phyloP scores from a whole-genome alignment of 768 basidiomycete species.

The Kockovaella imperatae region DNA sequence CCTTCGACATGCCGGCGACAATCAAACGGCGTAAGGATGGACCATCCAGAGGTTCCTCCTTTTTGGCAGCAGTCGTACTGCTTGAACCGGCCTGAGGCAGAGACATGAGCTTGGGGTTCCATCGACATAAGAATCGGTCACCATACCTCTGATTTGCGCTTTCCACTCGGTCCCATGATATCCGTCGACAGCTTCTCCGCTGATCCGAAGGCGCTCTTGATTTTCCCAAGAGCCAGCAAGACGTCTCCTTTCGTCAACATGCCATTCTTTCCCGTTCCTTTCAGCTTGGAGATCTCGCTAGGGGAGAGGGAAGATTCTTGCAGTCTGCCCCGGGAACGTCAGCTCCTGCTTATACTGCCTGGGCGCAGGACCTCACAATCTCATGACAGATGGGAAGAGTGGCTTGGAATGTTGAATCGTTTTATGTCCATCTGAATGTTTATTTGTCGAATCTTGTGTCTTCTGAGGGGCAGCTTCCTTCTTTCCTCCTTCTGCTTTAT shows the following conservation, averaged over 20 bases:
- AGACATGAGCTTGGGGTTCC: slow-evolving; percentile 3
- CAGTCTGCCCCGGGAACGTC: slow-evolving; percentile 15
- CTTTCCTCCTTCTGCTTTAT: slow-evolving; percentile 1
- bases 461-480: slow-evolving; percentile 2
- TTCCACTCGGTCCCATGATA: slow-evolving; percentile 33
- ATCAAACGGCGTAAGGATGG: slow-evolving; percentile 35
- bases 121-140: background rate
- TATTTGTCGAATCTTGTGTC: too few relatives aligned
- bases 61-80: slow-evolving; percentile 14
- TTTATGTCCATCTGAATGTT: slow-evolving; percentile 32
- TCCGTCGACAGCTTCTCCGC: slow-evolving; percentile 38
- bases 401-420: slow-evolving; percentile 54
- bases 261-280: slow-evolving; percentile 80
- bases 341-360: background rate
- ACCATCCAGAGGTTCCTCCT: slow-evolving; percentile 33
- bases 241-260: slow-evolving; percentile 97
- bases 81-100: slow-evolving; percentile 16
- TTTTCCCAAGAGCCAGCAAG: slow-evolving; percentile 73
- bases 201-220: slow-evolving; percentile 46
- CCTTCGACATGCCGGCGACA: slow-evolving; percentile 32
- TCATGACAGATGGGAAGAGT: slow-evolving; percentile 82
- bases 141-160: slow-evolving; percentile 22
- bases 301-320: slow-evolving; percentile 33
- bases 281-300: slow-evolving; percentile 54
- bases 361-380: slow-evolving; percentile 49